phyloP scores from a whole-genome alignment of 2,329 filamentous ascomycete genomes.

The Cadophora luteo-olivacea region DNA sequence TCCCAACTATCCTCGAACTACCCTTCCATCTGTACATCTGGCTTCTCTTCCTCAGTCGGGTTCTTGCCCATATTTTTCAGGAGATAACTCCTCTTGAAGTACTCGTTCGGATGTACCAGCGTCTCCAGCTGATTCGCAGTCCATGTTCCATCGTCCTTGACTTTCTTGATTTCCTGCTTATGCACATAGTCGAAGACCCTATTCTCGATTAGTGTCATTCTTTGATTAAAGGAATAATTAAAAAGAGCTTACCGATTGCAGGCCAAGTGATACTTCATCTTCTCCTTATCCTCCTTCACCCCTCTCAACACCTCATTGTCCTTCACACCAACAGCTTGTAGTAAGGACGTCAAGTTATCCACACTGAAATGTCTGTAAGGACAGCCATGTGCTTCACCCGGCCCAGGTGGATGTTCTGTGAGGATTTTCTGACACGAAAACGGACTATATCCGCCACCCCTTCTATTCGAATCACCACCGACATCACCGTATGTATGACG shows the following conservation, averaged over 20 bases:
- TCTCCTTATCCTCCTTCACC: slow-evolving; percentile 88
- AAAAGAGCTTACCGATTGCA: slow-evolving; percentile 90
- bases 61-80: slow-evolving; percentile 74
- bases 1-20: not conserved
- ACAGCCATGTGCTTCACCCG: slow-evolving; percentile 93
- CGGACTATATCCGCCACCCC: slow-evolving; percentile 86
- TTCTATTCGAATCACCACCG: slow-evolving; percentile 86
- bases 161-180: slow-evolving; percentile 77
- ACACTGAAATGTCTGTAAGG: slow-evolving; percentile 91
- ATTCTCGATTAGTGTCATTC: too few species aligned
- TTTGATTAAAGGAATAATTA: too few species aligned
- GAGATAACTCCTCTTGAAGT: slow-evolving; percentile 93
- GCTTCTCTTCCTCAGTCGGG: slow-evolving; percentile 45
- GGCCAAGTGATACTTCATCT: slow-evolving; percentile 89
- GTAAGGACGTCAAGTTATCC: slow-evolving; percentile 81
- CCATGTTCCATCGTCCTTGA: slow-evolving; percentile 77
- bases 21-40: slow-evolving; percentile 63
- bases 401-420: slow-evolving; percentile 84
- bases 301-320: slow-evolving; percentile 80
- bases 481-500: slow-evolving; percentile 96
- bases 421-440: slow-evolving; percentile 96
- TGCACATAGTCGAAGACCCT: slow-evolving; percentile 90
- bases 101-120: slow-evolving; percentile 96
- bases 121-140: slow-evolving; percentile 83
- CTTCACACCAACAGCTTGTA: slow-evolving; percentile 79